Conservation (phyloP, 2,329 filamentous ascomycete genomes). For the Gyromitra esculenta region DNA sequence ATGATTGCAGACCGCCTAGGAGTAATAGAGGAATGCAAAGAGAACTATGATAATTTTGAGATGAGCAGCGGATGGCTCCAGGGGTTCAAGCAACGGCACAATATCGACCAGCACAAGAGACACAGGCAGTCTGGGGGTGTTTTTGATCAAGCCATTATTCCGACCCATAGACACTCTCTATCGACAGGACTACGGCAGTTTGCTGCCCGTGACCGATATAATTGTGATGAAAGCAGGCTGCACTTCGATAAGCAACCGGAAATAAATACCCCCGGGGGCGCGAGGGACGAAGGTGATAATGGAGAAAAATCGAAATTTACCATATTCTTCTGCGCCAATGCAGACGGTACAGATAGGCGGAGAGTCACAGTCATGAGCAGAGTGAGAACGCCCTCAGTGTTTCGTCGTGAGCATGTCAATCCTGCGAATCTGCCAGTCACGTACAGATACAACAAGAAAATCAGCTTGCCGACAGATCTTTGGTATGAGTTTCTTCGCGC, state of each 20-base stretch:
- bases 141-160: constrained; percentile 44
- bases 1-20: constrained; percentile 44
- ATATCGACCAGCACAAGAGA: constrained; percentile 48
- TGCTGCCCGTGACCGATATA: constrained; percentile 43
- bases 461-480: constrained; percentile 54
- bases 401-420: constrained; percentile 55
- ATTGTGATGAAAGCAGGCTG: constrained; percentile 45
- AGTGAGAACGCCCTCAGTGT: constrained; percentile 54
- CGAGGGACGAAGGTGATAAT: constrained; percentile 31
- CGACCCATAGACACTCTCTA: constrained; percentile 33
- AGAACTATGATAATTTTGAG: constrained; percentile 51
- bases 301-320: constrained; percentile 55
- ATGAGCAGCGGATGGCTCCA: constrained; percentile 51
- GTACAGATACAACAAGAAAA: constrained; percentile 57
- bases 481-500: constrained; percentile 53
- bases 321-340: constrained; percentile 55
- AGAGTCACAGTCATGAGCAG: constrained; percentile 56
- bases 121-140: constrained; percentile 38
- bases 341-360: constrained; percentile 57
- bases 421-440: constrained; percentile 55
- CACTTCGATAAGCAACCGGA: constrained; percentile 44
- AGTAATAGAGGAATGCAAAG: constrained; percentile 38
- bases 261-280: neutral
- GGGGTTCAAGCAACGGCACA: constrained; percentile 50
- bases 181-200: constrained; percentile 43